Evolutionary conservation across 148 eudicot genomes (phyloP).

Genomic region (Rhododendron ovatum): DNA sequence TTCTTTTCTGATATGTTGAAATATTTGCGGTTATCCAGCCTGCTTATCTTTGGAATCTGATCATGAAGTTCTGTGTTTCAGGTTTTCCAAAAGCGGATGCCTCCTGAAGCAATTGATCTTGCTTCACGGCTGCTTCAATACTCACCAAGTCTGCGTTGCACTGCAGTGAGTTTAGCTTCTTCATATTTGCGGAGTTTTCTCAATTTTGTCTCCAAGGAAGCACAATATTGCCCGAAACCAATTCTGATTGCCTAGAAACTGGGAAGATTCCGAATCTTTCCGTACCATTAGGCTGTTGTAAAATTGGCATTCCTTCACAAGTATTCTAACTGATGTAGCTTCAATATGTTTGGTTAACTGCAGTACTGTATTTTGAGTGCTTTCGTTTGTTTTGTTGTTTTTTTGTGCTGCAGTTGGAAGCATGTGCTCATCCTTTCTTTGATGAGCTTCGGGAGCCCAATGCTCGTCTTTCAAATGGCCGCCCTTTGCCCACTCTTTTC

Average conservation of each 20-base stretch:
- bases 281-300: neutral
- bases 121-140: slow-evolving; percentile 85
- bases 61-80: slow-evolving; percentile 14
- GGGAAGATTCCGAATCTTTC: neutral
- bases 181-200: neutral
- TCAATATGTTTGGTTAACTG: neutral
- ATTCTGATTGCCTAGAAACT: neutral
- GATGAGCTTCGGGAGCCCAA: slow-evolving; percentile 91
- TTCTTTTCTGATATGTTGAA: neutral
- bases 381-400: neutral
- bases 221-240: neutral
- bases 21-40: neutral
- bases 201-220: neutral
- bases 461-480: slow-evolving; percentile 89
- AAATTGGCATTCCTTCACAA: neutral
- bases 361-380: neutral
- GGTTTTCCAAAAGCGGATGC: slow-evolving; percentile 87
- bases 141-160: slow-evolving; percentile 46
- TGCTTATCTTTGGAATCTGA: neutral
- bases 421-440: slow-evolving; percentile 90
- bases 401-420: slow-evolving; percentile 66
- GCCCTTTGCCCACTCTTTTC: slow-evolving; percentile 82
- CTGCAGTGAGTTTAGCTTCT: slow-evolving; percentile 34
- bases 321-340: neutral
- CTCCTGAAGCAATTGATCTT: slow-evolving; percentile 88